Base-by-base conservation (phyloP, 768 basidiomycete species). In the Trametes cubensis region DNA sequence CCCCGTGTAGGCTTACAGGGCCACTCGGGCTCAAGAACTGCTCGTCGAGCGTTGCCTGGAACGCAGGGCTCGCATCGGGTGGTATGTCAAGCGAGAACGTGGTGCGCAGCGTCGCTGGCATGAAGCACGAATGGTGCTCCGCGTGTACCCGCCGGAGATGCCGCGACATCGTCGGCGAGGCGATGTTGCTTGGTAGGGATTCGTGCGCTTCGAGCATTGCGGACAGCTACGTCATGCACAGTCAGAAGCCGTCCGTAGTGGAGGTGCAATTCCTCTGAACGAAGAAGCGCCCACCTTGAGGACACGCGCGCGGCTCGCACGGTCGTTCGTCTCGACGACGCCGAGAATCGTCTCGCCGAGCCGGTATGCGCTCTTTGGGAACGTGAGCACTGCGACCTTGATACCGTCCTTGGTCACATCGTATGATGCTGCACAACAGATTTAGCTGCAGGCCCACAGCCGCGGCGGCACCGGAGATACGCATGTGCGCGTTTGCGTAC, bases 331-430 rank as follows among this genome's bases (percentile, higher is more conserved):
- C 70, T 93, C 88, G 23, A 99, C 88, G 0, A 95, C 87, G 3
- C 95, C 96, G 47, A 88, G 76, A 23, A 98, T 86, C 0, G 94
- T 95, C 76, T 99, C 95, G 4, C 96, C 96, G 0, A 98, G 83
- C 20, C 96, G 77, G 74, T 92, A 98, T 0, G 92, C 90, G 42
- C 89, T 87, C 75, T 98, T 98, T 25, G 91, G 86, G 65, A 99
- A 92, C 0, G 95, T 97, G 15, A 99, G 74, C 40, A 92, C 87
- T 6, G 96, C 95, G 60, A 98, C 94, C 44, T 86, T 85, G 40
- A 90, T 83, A 0, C 91, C 94, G 39, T 96, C 93, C 78, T 98
- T 97, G 71, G 88, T 91, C 58, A 98, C 94, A 76, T 98, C 95
- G 74, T 94, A 98, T 0, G 94, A 95, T 41, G 89, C 94, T 96